Evolutionary conservation across 2,329 filamentous ascomycete species (phyloP), one percentile per base, ranked within the genome.

Genomic region (Microdochium nivale): DNA sequence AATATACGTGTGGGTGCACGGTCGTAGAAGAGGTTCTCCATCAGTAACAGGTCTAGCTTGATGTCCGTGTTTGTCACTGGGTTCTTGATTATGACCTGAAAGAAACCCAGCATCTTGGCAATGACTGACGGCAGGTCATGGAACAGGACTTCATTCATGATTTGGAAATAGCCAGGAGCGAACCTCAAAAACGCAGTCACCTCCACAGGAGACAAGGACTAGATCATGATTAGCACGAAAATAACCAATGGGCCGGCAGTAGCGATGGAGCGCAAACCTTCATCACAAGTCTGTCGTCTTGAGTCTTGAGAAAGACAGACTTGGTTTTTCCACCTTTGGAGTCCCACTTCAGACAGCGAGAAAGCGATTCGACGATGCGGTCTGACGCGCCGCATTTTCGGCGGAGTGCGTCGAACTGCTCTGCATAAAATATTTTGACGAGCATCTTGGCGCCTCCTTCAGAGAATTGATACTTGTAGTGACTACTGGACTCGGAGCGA

Each of bases 21-120:
- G 65, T 97, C 94, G 64, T 99, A 99, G 67, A 99, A 99, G 16
- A 99, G 73, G 59, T 99, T 99, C 70, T 99, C 94, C 84, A 97
- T 99, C 19, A 99, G 79, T 3, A 99, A 76, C 50, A 99, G 78
- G 67, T 95, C 95, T 69, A 92, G 89, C 65, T 95, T 95, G 67
- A 96, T 92, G 65, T 99, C 94, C 0, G 88, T 88, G 49, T 90
- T 91, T 0, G 91, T 96, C 19, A 81, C 77, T 0, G 94, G 89
- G 60, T 97, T 97, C 72, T 95, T 96, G 71, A 99, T 96, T 58
- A 92, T 87, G 48, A 99, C 87, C 61, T 97, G 92, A 72, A 96
- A 99, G 67, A 99, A 95, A 0, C 94, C 94, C 51, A 99, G 82
- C 94, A 99, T 99, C 73, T 99, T 99, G 27, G 94, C 94, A 62